Evolutionary conservation across 306 rosid species (phyloP), one percentile per base, ranked within the genome.

Genomic region (Canavalia ensiformis): DNA sequence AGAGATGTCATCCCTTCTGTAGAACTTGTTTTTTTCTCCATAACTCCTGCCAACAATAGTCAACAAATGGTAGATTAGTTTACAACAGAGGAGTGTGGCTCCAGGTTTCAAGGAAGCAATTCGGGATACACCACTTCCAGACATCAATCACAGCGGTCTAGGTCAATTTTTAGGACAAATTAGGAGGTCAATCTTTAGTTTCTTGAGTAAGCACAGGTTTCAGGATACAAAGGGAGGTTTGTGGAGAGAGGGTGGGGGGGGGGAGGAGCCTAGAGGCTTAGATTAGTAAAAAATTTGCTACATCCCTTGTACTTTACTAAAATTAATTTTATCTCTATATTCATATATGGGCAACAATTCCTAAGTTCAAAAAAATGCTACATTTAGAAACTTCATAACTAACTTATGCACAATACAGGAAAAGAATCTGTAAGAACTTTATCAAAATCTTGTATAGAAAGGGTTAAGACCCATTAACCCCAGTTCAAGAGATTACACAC

Each of bases 1-100:
- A 91, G 89, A 66, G 91, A 85, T 29, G 98, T 64, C 75, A 90
- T 88, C 41, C 89, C 97, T 69, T 90, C 94, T 30, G 85, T 72
- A 34, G 92, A 58, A 83, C 86, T 83, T 82, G 84, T n/a, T 75
- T 83, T 89, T 84, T 87, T 90, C 73, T 91, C 98, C 4, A 77
- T 31, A 50, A 85, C 75, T 54, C 94, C 98, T 91, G 88, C 84
- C 81, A 65, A 79, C n/a, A 78, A 50, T 65, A 73, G 42, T 65
- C 56, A 78, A 84, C 67, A 57, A 57, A 45, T 70, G n/a, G 35
- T 35, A 46, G 18, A 75, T 84, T 67, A 73, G 74, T 67, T 37
- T 37, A 73, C 57, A 7, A 49, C 13, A 37, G 41, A 59, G 7
- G 25, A 55, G 60, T 42, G 72, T 34, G 18, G 64, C 72, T 72